Base-by-base conservation (phyloP, 306 rosid species). In the Boehmeria nivea region DNA sequence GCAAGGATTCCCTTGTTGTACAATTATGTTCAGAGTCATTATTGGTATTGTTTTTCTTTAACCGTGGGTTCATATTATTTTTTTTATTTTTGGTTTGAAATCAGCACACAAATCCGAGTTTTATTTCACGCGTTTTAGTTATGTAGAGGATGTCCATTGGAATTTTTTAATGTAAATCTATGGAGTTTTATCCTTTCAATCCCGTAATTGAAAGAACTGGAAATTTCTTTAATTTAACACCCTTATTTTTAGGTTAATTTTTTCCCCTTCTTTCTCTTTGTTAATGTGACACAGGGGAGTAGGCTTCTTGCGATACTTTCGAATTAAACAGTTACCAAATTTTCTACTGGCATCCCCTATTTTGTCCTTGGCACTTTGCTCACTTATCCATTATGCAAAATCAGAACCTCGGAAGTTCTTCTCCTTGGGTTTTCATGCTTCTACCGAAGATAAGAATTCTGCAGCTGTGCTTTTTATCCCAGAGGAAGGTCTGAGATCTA, bases 221-320 rank as follows among this genome's bases (percentile, higher is more conserved):
- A 37, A 53, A 44, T 52, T 51, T 43, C 27, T 50, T 57, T 21
- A 3, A 21, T 16, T 38, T n/a, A n/a, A n/a, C n/a, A n/a, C n/a
- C n/a, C n/a, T n/a, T n/a, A n/a, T n/a, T n/a, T n/a, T n/a, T n/a
- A n/a, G n/a, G n/a, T n/a, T n/a, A n/a, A n/a, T n/a, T n/a, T n/a
- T n/a, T n/a, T n/a, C n/a, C n/a, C n/a, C n/a, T n/a, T n/a, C n/a
- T n/a, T 66, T 72, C 55, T 57, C 66, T 43, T 12, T 38, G 16
- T 37, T 13, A 19, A 12, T 54, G 62, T 44, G 67, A 76, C 72
- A 57, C 87, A 91, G 96, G 98, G 85, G 81, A 53, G 95, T 80
- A 38, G 98, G 96, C 71, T 91, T 91, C 87, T 75, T 84, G 83
- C 83, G 59, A 70, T 82, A 82, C 64, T 91, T 87, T 70, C 96